Evolutionary conservation across 1,284 basidiomycete species (phyloP).

Genomic region (Boletus smithii): DNA sequence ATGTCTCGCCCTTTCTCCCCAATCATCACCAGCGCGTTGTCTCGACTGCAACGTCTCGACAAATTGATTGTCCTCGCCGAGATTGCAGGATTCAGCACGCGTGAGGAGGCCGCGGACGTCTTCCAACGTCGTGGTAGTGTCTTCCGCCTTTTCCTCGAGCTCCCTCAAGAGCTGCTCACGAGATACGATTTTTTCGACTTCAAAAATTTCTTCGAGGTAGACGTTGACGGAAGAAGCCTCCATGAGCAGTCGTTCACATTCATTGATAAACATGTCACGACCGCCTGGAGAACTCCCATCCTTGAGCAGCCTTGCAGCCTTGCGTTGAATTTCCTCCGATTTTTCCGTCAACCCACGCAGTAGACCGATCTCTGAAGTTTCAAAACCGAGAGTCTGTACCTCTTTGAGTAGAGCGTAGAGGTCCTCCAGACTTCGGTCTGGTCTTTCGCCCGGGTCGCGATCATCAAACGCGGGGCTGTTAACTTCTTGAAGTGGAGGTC

Average conservation of each 20-base stretch:
- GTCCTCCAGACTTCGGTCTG: slow-evolving; percentile 65
- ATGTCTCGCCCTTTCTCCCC: slow-evolving; percentile 65
- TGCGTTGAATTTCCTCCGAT: slow-evolving; percentile 61
- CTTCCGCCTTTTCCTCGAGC: slow-evolving; percentile 61
- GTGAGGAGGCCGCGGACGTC: slow-evolving; percentile 65
- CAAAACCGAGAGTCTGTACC: slow-evolving; percentile 75
- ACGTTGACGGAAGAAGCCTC: slow-evolving; percentile 75
- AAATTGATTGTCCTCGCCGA: slow-evolving; percentile 59
- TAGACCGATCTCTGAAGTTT: slow-evolving; percentile 65
- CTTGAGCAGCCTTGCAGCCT: slow-evolving; percentile 51
- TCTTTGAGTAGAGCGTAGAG: slow-evolving; percentile 66
- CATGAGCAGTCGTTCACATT: slow-evolving; percentile 67
- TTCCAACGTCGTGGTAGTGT: slow-evolving; percentile 55
- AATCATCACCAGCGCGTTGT: slow-evolving; percentile 59
- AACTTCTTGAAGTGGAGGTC: slow-evolving; percentile 41
- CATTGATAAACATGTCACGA: slow-evolving; percentile 57
- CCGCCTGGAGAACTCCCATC: slow-evolving; percentile 37
- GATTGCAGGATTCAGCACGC: slow-evolving; percentile 64
- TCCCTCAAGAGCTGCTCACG: slow-evolving; percentile 68
- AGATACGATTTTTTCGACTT: slow-evolving; percentile 75
- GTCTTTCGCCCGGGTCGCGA: slow-evolving; percentile 63
- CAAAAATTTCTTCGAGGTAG: slow-evolving; percentile 67
- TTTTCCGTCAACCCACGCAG: slow-evolving; percentile 59
- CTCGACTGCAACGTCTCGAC: slow-evolving; percentile 56
- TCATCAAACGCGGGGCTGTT: slow-evolving; percentile 31